Conservation (phyloP, 805 yeast species). For the Lipomyces yamadae region DNA sequence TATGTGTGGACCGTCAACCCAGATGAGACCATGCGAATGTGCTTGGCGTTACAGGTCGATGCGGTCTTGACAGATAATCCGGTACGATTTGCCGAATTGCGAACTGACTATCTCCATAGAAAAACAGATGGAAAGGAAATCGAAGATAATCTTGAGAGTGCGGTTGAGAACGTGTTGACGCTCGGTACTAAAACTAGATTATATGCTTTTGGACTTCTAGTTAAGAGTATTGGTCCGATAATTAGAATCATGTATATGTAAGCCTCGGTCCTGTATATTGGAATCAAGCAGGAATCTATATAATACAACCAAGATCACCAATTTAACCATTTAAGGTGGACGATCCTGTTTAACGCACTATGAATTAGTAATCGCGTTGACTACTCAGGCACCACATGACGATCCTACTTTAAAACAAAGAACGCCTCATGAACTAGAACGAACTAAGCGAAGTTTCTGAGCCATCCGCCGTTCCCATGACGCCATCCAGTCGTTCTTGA, state of each 20-base stretch:
- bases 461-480: slow-evolving; percentile 4
- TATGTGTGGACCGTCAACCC: slow-evolving; percentile 61
- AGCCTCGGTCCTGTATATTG: not conserved
- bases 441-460: not conserved
- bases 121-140: not conserved
- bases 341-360: not conserved
- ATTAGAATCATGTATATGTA: not conserved
- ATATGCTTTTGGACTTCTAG: slow-evolving; percentile 11
- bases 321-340: not conserved
- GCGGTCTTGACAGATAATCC: slow-evolving; percentile 54
- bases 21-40: slow-evolving; percentile 47
- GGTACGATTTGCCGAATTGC: slow-evolving; percentile 7
- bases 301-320: not conserved
- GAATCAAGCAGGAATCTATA: not conserved
- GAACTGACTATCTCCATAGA: not conserved
- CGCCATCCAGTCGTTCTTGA: slow-evolving; percentile 39
- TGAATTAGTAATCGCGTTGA: not conserved
- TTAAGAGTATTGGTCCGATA: slow-evolving; percentile 1
- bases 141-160: not conserved
- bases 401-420: not conserved
- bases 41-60: slow-evolving; percentile 46
- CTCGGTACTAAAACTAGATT: slow-evolving; percentile 3
- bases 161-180: not conserved
- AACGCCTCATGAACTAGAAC: not conserved
- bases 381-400: not conserved